These are phyloP conservation scores for Annona squamosa DNA, from an alignment of 164 flowering plant species.

Conservation along the genomic window DNA sequence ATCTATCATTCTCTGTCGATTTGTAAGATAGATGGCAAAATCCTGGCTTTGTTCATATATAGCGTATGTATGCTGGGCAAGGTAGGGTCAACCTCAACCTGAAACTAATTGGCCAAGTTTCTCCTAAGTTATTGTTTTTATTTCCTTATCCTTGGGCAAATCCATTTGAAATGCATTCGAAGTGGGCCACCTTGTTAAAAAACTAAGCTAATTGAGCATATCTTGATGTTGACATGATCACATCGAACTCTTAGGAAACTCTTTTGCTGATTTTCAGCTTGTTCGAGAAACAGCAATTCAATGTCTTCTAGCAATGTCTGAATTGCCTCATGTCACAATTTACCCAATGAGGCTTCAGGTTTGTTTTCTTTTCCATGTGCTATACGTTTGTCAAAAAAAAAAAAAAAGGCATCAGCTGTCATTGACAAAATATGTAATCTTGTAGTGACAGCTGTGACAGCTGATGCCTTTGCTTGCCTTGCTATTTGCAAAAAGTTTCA, in stretches of 20 bases:
- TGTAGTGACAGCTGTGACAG: too few relatives aligned
- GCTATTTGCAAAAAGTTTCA: constrained; percentile 1
- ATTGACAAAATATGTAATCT: too few relatives aligned
- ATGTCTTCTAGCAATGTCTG: constrained; percentile 74
- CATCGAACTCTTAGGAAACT: background rate
- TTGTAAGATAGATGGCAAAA: too few relatives aligned
- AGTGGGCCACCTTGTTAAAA: background rate
- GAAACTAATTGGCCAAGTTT: too few relatives aligned
- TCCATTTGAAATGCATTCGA: background rate
- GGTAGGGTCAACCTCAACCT: too few relatives aligned
- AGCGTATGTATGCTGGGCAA: too few relatives aligned
- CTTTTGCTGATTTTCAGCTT: constrained; percentile 36
- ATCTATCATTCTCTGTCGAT: too few relatives aligned
- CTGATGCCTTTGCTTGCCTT: background rate
- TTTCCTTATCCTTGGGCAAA: background rate
- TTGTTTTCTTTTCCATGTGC: constrained; percentile 6
- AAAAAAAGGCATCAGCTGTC: too few relatives aligned
- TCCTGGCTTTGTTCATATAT: too few relatives aligned
- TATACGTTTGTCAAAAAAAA: too few relatives aligned
- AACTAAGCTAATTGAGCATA: background rate
- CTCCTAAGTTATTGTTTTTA: background rate
- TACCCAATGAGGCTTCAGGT: constrained; percentile 81
- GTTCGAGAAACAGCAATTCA: constrained; percentile 92
- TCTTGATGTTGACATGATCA: background rate
- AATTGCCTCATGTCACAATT: constrained; percentile 57